Base-by-base conservation (phyloP, 345 rosid genomes). In the Syzygium oleosum region DNA sequence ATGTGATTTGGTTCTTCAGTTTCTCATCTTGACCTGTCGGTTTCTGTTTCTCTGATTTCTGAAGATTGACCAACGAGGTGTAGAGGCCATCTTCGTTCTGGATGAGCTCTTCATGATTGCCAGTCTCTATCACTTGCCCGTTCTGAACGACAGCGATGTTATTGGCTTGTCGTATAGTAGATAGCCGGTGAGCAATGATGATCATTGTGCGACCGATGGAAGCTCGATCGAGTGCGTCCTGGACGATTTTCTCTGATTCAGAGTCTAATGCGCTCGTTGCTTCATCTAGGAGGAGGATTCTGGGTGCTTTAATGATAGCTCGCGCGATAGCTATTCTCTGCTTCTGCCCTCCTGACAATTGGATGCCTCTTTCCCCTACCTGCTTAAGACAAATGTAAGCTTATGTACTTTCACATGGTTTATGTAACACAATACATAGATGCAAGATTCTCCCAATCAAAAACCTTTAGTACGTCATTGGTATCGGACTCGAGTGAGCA, bases 291-390 rank as follows among this genome's bases (percentile, higher is more conserved):
- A 96, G 94, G 23, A 96, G 94, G 86, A 94, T 91, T 29, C 88
- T 91, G 1, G 98, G 98, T 5, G 94, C 91, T 91, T 92, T 96
- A 85, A 95, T 94, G 23, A 95, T 90, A 5, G 97, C 97, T 87
- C 92, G 88, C 0, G 97, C 96, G 2, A 94, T 94, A 22, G 96
- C 95, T 2, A 96, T 96, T 86, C 96, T 93, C 65, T 96, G 95
- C 89, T 96, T 96, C 61, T 96, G 97, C 27, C 98, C 98, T 85
- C 96, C 97, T 9, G 97, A 95, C 95, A 95, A 91, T 83, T 95
- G 97, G 83, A 93, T 91, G 13, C 97, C 98, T 65, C 96, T 90
- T 85, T 96, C 97, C 2, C 98, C 96, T 54, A 96, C 98, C 96
- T 95, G 87, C 87, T 2, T 2, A 29, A 25, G 29, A 58, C 29